Base-by-base conservation (phyloP, 1,139 yeast species). In the Kodamaea ohmeri region DNA sequence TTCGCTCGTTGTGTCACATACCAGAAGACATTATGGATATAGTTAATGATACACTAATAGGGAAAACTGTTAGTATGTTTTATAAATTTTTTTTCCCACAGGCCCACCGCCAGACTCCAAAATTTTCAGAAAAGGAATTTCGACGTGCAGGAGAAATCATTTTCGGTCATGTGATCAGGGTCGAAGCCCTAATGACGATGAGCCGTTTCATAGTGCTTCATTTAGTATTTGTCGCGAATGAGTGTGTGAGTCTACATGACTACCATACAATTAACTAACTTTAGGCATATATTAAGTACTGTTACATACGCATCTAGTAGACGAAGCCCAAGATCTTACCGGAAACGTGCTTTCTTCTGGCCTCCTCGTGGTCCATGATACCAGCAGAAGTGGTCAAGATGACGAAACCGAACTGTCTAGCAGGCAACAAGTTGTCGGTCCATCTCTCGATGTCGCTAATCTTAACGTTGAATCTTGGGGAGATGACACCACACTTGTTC, bases 341-440 rank as follows among this genome's bases (percentile, higher is more conserved):
- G 58, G 97, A 88, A 60, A 90, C 97, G 74, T 92, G 97, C 86
- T 92, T 92, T 83, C 97, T 86, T 83, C 97, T 89, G 60, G 98
- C 98, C 78, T 92, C 98, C 78, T 92, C 98, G 77, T 92, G 98
- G 79, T 92, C 97, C 96, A 92, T 89, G 60, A 92, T 92, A 76
- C 98, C 98, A 61, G 97, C 96, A 61, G 98, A 92, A 59, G 98
- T 92, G 71, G 98, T 90, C 65, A 90, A 81, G 70, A 90, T 85
- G 64, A 90, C 90, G 76, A 76, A 89, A 76, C 97, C 97, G 63
- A 90, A 90, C 75, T 90, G 97, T 84, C 97, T 88, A 53, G 97
- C 95, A 64, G 97, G 97, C 65, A 90, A 78, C 67, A 90, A 82
- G 81, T 88, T 89, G 69, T 82, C 95, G 57, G 96, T 89, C 97